A percentile compares a stretch with the other conserved stretches of the same genome.
Conservation (phyloP, 2,329 filamentous ascomycete genomes). For the Rutstroemia sp. region DNA sequence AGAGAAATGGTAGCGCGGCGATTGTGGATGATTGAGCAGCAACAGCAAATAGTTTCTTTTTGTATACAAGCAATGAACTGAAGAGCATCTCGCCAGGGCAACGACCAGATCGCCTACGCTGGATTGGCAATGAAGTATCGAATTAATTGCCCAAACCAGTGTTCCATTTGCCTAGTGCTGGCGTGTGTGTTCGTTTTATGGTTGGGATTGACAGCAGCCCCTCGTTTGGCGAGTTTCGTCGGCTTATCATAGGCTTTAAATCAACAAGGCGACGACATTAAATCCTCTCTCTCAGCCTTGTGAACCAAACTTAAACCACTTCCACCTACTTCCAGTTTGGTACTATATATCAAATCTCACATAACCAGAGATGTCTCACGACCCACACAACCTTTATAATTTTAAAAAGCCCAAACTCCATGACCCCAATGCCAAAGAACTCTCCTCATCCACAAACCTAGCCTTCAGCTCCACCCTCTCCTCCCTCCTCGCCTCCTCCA, state of each 20-base stretch:
- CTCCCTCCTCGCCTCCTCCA: conserved; percentile 60
- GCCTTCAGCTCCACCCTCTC: conserved; percentile 86
- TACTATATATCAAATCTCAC: neutral
- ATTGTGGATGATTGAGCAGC: conserved; percentile 14
- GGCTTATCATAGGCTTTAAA: neutral
- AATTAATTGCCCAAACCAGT: too few species aligned
- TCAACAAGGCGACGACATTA: neutral
- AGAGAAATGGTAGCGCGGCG: conserved; percentile 14
- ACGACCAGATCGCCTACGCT: conserved; percentile 81
- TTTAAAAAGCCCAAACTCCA: conserved; percentile 54
- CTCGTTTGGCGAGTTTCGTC: neutral
- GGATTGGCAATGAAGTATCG: too few species aligned
- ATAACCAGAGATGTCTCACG: conserved; percentile 2
- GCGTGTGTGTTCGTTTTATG: too few species aligned
- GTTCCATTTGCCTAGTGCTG: too few species aligned
- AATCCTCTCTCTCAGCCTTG: neutral
- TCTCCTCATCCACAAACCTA: conserved; percentile 64
- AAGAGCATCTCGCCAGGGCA: conserved; percentile 56
- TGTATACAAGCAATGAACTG: neutral
- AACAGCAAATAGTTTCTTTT: conserved; percentile 8
- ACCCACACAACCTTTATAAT: conserved; percentile 62
- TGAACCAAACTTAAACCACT: neutral
- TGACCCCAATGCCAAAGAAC: conserved; percentile 51
- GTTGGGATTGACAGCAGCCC: too few species aligned
- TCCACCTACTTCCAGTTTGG: too few species aligned